Conservation (phyloP, 306 rosid species). For the Luffa acutangula region DNA sequence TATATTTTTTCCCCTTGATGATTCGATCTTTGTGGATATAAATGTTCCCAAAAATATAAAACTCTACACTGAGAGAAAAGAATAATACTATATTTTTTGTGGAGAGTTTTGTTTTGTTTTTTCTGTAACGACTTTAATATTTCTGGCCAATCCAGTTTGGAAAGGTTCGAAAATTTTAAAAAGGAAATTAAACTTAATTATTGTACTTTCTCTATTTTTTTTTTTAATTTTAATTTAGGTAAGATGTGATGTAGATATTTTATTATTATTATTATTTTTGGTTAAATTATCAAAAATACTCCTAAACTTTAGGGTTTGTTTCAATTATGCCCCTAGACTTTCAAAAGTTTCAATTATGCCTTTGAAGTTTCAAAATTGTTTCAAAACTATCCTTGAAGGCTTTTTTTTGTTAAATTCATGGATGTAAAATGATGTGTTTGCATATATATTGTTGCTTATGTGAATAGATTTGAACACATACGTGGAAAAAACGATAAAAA, state of each 20-base stretch:
- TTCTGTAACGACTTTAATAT: neutral
- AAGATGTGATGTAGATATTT: neutral
- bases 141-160: neutral
- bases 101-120: neutral
- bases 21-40: neutral
- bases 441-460: too few relatives aligned
- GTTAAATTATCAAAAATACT: too few relatives aligned
- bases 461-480: too few relatives aligned
- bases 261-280: too few relatives aligned
- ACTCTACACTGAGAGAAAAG: neutral
- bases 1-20: neutral
- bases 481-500: too few relatives aligned
- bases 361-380: too few relatives aligned
- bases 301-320: too few relatives aligned
- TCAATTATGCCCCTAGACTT: too few relatives aligned
- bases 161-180: neutral
- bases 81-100: neutral
- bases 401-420: too few relatives aligned
- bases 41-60: neutral
- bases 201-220: neutral
- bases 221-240: neutral
- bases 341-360: too few relatives aligned
- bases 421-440: too few relatives aligned
- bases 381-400: too few relatives aligned
- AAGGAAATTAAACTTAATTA: neutral